These are phyloP conservation scores for Podila verticillata DNA, from an alignment of 192 early-diverging fungal genomes.

Conservation along the genomic window DNA sequence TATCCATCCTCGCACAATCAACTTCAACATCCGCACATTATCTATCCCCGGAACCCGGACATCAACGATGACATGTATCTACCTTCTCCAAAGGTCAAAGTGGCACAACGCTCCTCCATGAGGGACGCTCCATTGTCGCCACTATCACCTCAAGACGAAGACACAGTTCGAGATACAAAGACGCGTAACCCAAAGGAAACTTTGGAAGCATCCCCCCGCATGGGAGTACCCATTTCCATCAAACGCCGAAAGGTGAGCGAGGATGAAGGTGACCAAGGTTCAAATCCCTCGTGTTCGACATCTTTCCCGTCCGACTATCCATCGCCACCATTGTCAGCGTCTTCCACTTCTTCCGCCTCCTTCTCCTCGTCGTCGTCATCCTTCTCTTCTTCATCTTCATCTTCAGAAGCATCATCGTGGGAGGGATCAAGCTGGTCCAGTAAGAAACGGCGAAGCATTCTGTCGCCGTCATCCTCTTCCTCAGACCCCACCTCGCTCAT, in stretches of 20 bases:
- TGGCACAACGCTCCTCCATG: not conserved
- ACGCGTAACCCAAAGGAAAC: not conserved
- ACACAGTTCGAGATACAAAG: no score
- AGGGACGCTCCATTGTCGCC: no score
- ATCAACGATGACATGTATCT: not conserved
- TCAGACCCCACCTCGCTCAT: not conserved
- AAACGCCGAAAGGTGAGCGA: not conserved
- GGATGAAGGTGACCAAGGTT: not conserved
- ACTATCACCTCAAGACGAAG: no score
- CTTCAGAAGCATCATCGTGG: not conserved
- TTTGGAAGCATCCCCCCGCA: not conserved
- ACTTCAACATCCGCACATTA: not conserved
- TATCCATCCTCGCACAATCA: no score
- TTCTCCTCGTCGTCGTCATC: not conserved
- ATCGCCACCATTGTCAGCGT: not conserved
- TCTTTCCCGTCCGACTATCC: not conserved
- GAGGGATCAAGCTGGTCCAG: no score
- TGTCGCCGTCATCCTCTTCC: not conserved
- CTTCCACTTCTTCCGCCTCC: not conserved
- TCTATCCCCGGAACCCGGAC: not conserved
- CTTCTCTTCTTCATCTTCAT: not conserved
- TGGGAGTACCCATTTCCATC: not conserved
- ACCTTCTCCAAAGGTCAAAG: not conserved
- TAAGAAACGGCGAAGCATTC: not conserved
- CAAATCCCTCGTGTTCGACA: not conserved